Evolutionary conservation across 805 yeast genomes (phyloP).

Genomic region (Sporopachydermia lactativora): DNA sequence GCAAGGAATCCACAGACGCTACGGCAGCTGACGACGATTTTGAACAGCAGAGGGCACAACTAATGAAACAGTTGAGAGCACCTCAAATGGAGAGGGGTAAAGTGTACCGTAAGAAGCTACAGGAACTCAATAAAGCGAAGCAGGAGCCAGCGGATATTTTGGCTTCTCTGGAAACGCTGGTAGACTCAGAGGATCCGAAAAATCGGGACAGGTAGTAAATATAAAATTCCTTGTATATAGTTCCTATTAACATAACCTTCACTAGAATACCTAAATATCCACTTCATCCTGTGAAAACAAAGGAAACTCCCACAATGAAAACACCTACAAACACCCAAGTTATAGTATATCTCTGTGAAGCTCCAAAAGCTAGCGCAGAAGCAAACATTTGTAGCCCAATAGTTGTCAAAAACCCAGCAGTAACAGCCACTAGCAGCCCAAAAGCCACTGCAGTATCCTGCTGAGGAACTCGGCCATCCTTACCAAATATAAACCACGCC

Average conservation of each 20-base stretch:
- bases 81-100: not conserved
- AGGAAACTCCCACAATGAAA: conserved; percentile 35
- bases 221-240: too few relatives aligned
- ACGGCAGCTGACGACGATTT: not conserved
- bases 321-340: conserved; percentile 51
- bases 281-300: conserved; percentile 19
- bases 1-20: not conserved
- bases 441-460: conserved; percentile 27
- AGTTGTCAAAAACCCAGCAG: conserved; percentile 76
- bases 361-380: conserved; percentile 69
- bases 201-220: too few relatives aligned
- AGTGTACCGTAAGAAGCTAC: not conserved
- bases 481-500: conserved; percentile 40
- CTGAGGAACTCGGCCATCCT: conserved; percentile 21
- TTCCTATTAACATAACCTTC: not conserved
- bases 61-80: not conserved
- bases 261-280: not conserved
- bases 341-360: conserved; percentile 44
- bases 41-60: not conserved
- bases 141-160: not conserved
- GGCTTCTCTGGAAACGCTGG: not conserved
- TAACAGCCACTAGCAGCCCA: conserved; percentile 53
- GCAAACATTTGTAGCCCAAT: conserved; percentile 80
- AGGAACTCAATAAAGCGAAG: not conserved
- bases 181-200: too few relatives aligned